Percentiles rank a stretch among this genome's conserved stretches.
phyloP scores from a whole-genome alignment of 2,329 filamentous ascomycete species.

The Exophiala lecanii-corni region DNA sequence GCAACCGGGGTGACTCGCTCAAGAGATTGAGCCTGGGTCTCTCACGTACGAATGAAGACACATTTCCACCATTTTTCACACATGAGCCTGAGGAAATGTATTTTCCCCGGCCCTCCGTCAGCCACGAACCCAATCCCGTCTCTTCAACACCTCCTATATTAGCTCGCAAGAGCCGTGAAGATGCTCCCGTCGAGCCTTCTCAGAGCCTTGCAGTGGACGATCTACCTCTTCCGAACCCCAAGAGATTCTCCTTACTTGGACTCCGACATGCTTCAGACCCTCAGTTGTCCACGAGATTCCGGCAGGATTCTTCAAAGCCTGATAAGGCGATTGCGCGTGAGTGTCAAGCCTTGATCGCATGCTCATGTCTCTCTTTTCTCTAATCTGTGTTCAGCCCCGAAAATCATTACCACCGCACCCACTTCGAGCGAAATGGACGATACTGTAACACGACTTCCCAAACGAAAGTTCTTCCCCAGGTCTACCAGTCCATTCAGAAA shows the following conservation, averaged over 20 bases:
- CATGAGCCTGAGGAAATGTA: conserved; percentile 14
- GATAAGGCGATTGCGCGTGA: too few species aligned
- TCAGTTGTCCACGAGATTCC: conserved; percentile 73
- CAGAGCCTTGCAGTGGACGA: conserved; percentile 19
- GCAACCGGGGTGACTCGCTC: conserved; percentile 20
- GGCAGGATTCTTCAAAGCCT: too few species aligned
- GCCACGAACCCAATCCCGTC: background rate
- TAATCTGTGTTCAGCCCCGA: conserved; percentile 42
- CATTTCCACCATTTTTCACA: conserved; percentile 15
- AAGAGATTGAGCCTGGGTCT: conserved; percentile 23
- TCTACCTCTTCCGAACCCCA: conserved; percentile 35
- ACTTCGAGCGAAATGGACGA: conserved; percentile 59
- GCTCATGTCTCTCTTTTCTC: too few species aligned
- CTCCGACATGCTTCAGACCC: conserved; percentile 92
- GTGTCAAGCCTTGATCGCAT: too few species aligned
- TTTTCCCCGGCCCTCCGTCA: background rate
- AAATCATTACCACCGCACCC: conserved; percentile 88
- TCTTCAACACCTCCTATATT: conserved; percentile 15
- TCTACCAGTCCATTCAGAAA: conserved; percentile 22
- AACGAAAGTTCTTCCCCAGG: conserved; percentile 18
- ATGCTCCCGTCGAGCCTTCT: background rate
- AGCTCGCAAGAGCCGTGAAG: conserved; percentile 20
- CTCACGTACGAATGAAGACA: conserved; percentile 18
- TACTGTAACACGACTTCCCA: conserved; percentile 31
- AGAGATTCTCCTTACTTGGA: conserved; percentile 65